Percentiles rank a stretch among this genome's conserved stretches.
Evolutionary conservation across 257 asterid species (phyloP).

Genomic region (Gardenia jasminoides): DNA sequence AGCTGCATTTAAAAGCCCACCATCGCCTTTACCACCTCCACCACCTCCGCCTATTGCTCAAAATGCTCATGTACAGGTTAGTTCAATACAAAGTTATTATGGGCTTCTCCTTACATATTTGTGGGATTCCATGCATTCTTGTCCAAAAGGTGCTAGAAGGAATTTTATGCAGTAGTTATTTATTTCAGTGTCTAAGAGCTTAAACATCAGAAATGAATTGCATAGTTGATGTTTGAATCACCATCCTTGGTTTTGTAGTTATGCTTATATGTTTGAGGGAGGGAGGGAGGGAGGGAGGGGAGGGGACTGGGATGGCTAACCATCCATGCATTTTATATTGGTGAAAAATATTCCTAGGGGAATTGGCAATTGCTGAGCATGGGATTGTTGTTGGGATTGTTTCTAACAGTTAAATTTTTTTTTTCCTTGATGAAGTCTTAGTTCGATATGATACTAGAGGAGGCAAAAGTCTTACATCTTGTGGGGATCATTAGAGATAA

Average conservation of each 20-base stretch:
- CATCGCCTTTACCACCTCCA: conserved; percentile 50
- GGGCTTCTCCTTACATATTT: not conserved
- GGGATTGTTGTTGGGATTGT: no score
- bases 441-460: not conserved
- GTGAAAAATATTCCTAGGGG: no score
- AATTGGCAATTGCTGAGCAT: no score
- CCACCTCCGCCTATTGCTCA: conserved; percentile 65
- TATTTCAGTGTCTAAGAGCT: not conserved
- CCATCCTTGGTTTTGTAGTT: not conserved
- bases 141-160: not conserved
- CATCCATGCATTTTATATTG: no score
- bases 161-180: no score
- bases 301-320: no score
- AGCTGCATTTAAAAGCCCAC: conserved; percentile 23
- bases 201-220: not conserved
- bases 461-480: not conserved
- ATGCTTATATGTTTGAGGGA: no score
- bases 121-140: not conserved
- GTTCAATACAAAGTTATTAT: not conserved
- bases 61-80: conserved; percentile 60
- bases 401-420: not conserved
- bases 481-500: not conserved
- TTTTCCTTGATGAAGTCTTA: not conserved
- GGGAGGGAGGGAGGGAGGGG: no score
- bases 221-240: not conserved